Conservation (phyloP, 306 rosid genomes). For the Prunus mira region DNA sequence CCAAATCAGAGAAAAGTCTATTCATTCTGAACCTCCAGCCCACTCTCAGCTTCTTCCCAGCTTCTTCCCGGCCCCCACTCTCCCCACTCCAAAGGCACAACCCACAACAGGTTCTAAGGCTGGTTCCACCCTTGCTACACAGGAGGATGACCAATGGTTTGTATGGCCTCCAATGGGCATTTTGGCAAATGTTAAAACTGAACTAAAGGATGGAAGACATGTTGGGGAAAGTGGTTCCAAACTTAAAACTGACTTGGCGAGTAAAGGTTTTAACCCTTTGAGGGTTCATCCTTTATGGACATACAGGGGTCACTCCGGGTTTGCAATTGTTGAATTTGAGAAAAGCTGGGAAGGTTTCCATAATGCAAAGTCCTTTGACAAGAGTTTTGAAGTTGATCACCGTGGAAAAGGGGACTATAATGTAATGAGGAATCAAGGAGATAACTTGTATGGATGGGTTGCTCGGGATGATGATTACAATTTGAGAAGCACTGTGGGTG, state of each 20-base stretch:
- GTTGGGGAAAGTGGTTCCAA: constrained; percentile 70
- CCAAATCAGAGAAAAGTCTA: not conserved
- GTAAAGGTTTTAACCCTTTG: constrained; percentile 64
- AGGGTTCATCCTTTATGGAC: constrained; percentile 69
- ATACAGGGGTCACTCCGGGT: constrained; percentile 61
- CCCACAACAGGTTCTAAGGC: not conserved
- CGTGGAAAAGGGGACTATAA: constrained; percentile 56
- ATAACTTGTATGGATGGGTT: constrained; percentile 64
- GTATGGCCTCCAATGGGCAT: constrained; percentile 74
- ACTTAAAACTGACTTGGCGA: constrained; percentile 45
- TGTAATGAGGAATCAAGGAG: constrained; percentile 25
- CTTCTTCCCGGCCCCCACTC: not conserved
- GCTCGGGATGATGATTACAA: constrained; percentile 45
- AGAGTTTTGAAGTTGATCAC: constrained; percentile 39
- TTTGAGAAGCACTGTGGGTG: constrained; percentile 19
- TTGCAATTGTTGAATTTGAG: constrained; percentile 59
- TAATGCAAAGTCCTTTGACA: constrained; percentile 62
- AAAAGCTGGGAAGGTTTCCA: constrained; percentile 70
- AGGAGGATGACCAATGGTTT: constrained; percentile 30
- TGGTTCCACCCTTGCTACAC: not conserved
- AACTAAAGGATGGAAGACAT: constrained; percentile 36
- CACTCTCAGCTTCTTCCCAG: not conserved
- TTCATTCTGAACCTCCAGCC: not conserved
- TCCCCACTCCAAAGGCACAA: not conserved
- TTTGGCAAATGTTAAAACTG: constrained; percentile 62